Percentiles rank a stretch among this genome's conserved stretches.
Evolutionary conservation across 2,329 filamentous ascomycete species (phyloP).

Genomic region (Plectosphaerella plurivora): DNA sequence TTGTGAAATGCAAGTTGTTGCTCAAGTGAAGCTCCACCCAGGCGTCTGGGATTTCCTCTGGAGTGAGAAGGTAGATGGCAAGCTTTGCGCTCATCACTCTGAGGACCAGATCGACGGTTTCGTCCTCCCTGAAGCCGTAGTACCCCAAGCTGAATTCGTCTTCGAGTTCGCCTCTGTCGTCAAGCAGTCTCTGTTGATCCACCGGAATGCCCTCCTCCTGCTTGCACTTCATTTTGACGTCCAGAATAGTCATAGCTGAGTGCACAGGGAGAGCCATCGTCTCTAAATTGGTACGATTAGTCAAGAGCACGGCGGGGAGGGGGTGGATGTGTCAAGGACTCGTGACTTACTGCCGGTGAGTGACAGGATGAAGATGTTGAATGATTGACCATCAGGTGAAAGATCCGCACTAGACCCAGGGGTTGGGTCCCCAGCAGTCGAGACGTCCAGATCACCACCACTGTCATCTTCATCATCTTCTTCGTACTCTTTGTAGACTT

Average conservation of each 20-base stretch:
- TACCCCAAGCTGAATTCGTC: neutral
- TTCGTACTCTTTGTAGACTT: too few species aligned
- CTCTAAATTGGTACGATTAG: neutral
- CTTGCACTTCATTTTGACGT: neutral
- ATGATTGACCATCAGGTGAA: too few species aligned
- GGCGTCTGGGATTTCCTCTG: neutral
- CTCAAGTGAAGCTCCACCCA: neutral
- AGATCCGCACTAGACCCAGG: too few species aligned
- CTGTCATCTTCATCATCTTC: too few species aligned
- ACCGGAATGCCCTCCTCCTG: neutral
- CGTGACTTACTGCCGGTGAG: neutral
- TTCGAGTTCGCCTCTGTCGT: neutral
- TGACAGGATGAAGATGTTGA: neutral
- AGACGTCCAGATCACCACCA: too few species aligned
- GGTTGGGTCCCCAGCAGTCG: too few species aligned
- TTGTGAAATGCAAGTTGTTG: neutral
- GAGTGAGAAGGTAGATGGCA: neutral
- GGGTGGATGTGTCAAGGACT: neutral
- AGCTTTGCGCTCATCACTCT: neutral
- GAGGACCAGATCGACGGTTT: neutral
- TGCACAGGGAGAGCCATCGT: neutral
- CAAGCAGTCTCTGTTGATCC: neutral
- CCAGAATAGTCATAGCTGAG: neutral
- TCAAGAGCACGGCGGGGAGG: neutral
- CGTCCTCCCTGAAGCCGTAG: neutral